Percentiles rank a stretch among this genome's conserved stretches.
Conservation (phyloP, 345 rosid species). For the Citrus australasica region DNA sequence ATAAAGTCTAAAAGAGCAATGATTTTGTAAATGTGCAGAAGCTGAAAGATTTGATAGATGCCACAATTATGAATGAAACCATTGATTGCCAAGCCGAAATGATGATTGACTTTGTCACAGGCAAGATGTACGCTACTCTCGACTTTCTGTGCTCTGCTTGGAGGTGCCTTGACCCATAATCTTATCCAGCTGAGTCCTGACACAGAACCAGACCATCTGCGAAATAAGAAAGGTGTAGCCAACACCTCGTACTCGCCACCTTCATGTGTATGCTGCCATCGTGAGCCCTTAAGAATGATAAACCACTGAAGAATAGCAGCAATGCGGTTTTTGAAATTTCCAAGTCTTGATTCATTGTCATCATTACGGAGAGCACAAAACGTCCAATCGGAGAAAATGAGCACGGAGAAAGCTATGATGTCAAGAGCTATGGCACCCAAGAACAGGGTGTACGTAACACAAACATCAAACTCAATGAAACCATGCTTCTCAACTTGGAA, state of each 20-base stretch:
- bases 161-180: constrained; percentile 35
- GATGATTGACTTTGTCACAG: background rate
- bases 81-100: background rate
- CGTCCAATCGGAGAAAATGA: constrained; percentile 58
- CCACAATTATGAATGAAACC: background rate
- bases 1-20: background rate
- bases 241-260: constrained; percentile 13
- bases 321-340: background rate
- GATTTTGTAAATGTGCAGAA: background rate
- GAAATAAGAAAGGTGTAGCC: constrained; percentile 28
- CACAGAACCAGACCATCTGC: constrained; percentile 57
- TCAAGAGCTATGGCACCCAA: constrained; percentile 52
- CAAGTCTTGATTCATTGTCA: constrained; percentile 13
- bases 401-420: constrained; percentile 36
- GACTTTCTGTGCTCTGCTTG: background rate
- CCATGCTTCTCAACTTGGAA: constrained; percentile 26
- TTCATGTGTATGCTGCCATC: background rate
- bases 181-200: constrained; percentile 46
- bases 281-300: constrained; percentile 17
- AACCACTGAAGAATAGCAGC: background rate
- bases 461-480: constrained; percentile 36
- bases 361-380: constrained; percentile 22
- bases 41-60: background rate
- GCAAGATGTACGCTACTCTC: constrained; percentile 6
- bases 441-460: constrained; percentile 50